phyloP scores from a whole-genome alignment of 1,284 basidiomycete species.

The Apiotrichum akiyoshidainum region DNA sequence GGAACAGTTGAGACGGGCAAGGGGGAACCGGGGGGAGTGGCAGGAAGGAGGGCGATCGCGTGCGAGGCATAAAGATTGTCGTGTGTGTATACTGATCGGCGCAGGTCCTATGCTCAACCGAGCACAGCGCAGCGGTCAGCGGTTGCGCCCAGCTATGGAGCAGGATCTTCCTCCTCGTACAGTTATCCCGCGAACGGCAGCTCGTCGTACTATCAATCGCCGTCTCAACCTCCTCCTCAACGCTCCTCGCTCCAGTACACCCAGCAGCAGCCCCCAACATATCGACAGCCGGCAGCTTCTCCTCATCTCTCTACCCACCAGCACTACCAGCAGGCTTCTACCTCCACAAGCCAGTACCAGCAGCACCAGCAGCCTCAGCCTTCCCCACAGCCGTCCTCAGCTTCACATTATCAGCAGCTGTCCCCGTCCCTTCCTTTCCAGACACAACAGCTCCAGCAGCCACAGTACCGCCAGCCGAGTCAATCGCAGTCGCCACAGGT shows the following conservation, averaged over 20 bases:
- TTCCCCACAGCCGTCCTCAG: not conserved
- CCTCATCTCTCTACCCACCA: constrained; percentile 1
- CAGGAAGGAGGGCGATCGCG: not conserved
- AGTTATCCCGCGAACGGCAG: too few relatives aligned
- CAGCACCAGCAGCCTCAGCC: not conserved
- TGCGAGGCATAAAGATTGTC: not conserved
- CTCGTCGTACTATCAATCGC: too few relatives aligned
- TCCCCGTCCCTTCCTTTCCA: not conserved
- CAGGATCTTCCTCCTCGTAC: too few relatives aligned
- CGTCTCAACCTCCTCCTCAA: not conserved
- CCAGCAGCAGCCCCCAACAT: constrained; percentile 5
- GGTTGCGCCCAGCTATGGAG: too few relatives aligned
- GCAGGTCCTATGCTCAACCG: not conserved
- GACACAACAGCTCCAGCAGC: constrained; percentile 2
- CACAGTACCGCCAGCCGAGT: not conserved
- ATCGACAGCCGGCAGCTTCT: too few relatives aligned
- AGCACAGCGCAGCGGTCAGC: not conserved
- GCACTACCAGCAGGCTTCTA: constrained; percentile 8
- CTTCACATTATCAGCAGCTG: not conserved
- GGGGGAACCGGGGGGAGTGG: too few relatives aligned
- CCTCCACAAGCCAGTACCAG: constrained; percentile 6
- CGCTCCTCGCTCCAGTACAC: too few relatives aligned
- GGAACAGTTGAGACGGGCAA: not conserved
- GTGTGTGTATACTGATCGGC: not conserved
- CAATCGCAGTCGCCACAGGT: constrained; percentile 6